A percentile compares a stretch with the other conserved stretches of the same genome.
Conservation (phyloP, 306 rosid species). For the Begonia fuchsioides region DNA sequence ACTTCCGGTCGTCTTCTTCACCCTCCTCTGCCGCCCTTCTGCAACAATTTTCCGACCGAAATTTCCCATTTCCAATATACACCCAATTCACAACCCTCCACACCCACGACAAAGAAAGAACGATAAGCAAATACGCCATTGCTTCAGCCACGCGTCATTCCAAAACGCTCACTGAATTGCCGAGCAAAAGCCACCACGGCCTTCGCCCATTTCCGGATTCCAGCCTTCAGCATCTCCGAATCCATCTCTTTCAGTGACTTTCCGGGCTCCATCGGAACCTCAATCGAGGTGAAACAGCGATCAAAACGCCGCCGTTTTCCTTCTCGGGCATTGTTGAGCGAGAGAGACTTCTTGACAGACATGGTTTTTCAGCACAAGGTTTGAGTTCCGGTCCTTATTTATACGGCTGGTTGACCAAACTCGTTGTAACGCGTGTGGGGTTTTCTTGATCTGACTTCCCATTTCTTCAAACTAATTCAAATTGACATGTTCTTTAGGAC, state of each 20-base stretch:
- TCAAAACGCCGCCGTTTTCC: conserved; percentile 16
- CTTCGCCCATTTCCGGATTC: conserved; percentile 83
- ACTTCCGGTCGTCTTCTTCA: too few species aligned
- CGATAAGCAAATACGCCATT: too few species aligned
- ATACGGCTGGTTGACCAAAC: conserved; percentile 20
- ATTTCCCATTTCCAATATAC: too few species aligned
- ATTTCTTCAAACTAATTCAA: too few species aligned
- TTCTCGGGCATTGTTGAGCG: conserved; percentile 27
- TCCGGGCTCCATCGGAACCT: conserved; percentile 50
- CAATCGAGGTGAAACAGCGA: conserved; percentile 33
- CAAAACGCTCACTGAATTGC: conserved; percentile 52
- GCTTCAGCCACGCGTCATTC: conserved; percentile 5
- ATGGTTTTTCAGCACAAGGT: conserved; percentile 11
- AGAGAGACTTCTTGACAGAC: conserved; percentile 68
- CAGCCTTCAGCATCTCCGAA: conserved; percentile 56
- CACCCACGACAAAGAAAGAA: background rate
- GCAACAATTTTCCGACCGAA: too few species aligned
- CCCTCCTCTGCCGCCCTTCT: too few species aligned
- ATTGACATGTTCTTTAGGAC: too few species aligned
- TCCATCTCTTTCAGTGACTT: conserved; percentile 65
- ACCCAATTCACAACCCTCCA: background rate
- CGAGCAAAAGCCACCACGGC: conserved; percentile 84
- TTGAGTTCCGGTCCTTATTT: conserved; percentile 17
- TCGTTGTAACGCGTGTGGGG: conserved; percentile 28
- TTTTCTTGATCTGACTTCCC: too few species aligned